Evolutionary conservation across 345 rosid genomes (phyloP).

Genomic region (Syzygium oleosum): DNA sequence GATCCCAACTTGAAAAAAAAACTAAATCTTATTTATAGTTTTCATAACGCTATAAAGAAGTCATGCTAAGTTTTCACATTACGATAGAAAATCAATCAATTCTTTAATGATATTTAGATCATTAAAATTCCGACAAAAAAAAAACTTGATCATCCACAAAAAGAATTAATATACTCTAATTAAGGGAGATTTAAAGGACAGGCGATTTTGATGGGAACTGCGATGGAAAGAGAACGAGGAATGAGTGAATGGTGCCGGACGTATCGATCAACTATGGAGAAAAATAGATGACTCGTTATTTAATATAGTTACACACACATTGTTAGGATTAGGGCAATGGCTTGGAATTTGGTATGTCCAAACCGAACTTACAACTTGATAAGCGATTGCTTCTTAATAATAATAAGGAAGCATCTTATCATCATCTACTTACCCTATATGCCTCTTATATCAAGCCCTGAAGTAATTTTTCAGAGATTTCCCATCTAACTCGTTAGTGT

Average conservation of each 20-base stretch:
- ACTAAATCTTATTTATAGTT: neutral
- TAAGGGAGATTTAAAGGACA: neutral
- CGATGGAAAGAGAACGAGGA: neutral
- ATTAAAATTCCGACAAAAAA: neutral
- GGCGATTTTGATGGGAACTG: neutral
- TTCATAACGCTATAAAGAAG: neutral
- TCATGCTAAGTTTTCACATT: neutral
- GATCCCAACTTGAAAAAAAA: neutral
- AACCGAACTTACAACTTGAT: neutral
- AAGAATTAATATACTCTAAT: neutral
- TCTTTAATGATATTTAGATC: neutral
- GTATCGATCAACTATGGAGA: neutral
- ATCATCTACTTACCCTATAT: neutral
- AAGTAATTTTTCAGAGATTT: constrained; percentile 22
- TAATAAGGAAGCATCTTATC: neutral
- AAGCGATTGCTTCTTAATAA: neutral
- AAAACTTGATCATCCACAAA: neutral
- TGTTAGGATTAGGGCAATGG: neutral
- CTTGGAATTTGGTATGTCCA: neutral
- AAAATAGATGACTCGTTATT: neutral
- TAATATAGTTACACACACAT: neutral
- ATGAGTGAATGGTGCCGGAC: neutral
- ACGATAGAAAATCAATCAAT: neutral
- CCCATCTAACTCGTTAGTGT: constrained; percentile 30
- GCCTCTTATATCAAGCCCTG: constrained; percentile 8